Evolutionary conservation across 345 rosid species (phyloP), one percentile per base, ranked within the genome.

Genomic region (Populus davidiana): DNA sequence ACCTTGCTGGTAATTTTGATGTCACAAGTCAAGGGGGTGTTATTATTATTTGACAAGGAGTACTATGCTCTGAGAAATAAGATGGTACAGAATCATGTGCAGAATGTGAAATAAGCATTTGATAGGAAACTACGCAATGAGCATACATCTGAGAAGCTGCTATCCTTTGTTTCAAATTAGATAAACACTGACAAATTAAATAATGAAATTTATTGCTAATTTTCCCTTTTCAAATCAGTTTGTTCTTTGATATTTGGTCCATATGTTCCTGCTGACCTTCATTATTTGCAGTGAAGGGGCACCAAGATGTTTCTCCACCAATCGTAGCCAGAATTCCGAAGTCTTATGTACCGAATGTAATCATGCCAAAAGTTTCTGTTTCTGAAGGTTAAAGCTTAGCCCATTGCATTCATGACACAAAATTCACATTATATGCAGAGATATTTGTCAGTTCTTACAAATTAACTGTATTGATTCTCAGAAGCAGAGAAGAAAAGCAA

Each of bases 291-390:
- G 92, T 76, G 84, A 86, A 79, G 82, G 79, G 69, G 83, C 77
- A 69, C 59, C 81, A 35, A 50, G 89, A 73, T 70, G 72, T 76
- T 78, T 75, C 87, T 66, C 83, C 84, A 44, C 69, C 75, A 23
- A 39, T 70, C 33, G 63, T 49, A 39, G 88, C 86, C 59, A 88
- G 86, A 86, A 75, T 88, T 72, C 83, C 89, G 1, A 81, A 79
- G 21, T 61, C 77, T 72, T 73, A 67, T 64, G 69, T 70, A 20
- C 78, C 80, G 20, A 78, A 73, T 33, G 36, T 80, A 52, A 41
- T 74, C 64, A 74, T 75, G 47, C 83, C 76, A 31, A 11, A 76
- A 35, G 69, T 61, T 41, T 77, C 81, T 71, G 71, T 50, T 44
- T 16, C 76, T 69, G 79, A 79, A 81, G 91, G 86, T 86, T 65